phyloP scores from a whole-genome alignment of 306 rosid genomes.

The Cyclanthera cordifolia region DNA sequence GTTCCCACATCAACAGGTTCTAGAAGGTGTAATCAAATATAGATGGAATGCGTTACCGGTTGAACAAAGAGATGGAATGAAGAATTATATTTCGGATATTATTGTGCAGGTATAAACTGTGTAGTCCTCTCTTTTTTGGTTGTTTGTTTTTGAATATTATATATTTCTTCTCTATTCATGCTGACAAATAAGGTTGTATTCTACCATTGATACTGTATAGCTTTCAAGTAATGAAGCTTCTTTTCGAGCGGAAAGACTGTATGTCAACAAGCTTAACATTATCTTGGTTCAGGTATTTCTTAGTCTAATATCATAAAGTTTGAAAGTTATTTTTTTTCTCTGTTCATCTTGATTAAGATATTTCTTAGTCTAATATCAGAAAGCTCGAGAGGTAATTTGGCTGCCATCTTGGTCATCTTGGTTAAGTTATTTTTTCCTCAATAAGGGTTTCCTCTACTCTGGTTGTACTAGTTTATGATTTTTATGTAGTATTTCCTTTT shows the following conservation, averaged over 20 bases:
- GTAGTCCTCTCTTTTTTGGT: neutral
- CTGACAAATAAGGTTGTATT: neutral
- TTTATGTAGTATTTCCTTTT: neutral
- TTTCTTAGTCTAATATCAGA: neutral
- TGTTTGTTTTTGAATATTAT: neutral
- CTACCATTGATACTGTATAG: conserved; percentile 21
- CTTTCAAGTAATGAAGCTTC: conserved; percentile 84
- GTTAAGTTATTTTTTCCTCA: conserved; percentile 74
- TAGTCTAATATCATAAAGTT: neutral
- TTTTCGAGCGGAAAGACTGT: conserved; percentile 76
- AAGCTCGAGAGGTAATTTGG: neutral
- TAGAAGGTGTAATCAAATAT: conserved; percentile 95
- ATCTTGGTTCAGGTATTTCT: conserved; percentile 83
- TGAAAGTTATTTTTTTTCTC: neutral
- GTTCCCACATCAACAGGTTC: conserved; percentile 41
- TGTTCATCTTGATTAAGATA: conserved; percentile 92
- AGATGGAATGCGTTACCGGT: conserved; percentile 97
- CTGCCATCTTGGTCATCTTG: conserved; percentile 41
- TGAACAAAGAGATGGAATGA: conserved; percentile 98
- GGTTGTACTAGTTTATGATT: neutral
- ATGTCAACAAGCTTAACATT: conserved; percentile 93
- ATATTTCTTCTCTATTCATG: conserved; percentile 3
- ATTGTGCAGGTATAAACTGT: conserved; percentile 63
- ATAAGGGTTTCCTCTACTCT: neutral
- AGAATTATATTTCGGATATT: conserved; percentile 88